These are phyloP conservation scores for Exophiala xenobiotica DNA, from an alignment of 2,329 filamentous ascomycete genomes.

Conservation along the genomic window DNA sequence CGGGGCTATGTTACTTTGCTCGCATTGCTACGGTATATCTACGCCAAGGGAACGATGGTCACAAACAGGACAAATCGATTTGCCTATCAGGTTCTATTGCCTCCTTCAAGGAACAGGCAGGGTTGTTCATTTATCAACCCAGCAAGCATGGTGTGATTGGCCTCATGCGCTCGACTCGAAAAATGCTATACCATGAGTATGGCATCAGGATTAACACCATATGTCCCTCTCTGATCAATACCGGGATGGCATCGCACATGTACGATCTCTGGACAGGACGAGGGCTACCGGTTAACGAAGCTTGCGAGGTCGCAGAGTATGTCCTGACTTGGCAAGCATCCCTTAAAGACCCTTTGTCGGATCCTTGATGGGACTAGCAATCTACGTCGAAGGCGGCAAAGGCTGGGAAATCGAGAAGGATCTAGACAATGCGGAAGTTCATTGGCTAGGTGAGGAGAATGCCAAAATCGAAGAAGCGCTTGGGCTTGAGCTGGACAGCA, in stretches of 20 bases:
- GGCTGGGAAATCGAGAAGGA: constrained; percentile 46
- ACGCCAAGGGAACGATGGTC: constrained; percentile 37
- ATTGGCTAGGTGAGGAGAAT: constrained; percentile 44
- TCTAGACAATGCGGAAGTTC: constrained; percentile 39
- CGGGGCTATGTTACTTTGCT: constrained; percentile 47
- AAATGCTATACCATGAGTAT: constrained; percentile 24
- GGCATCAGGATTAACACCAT: constrained; percentile 45
- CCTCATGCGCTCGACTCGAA: constrained; percentile 47
- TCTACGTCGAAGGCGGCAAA: constrained; percentile 45
- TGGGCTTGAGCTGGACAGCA: not conserved
- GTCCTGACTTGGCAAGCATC: not conserved
- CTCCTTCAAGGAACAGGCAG: constrained; percentile 50
- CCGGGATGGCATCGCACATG: constrained; percentile 38
- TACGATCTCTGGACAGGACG: constrained; percentile 38
- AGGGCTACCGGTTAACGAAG: constrained; percentile 39
- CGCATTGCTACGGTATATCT: constrained; percentile 52
- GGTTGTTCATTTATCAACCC: constrained; percentile 47
- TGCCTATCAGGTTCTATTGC: constrained; percentile 46
- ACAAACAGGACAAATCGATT: constrained; percentile 40
- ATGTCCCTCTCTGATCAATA: constrained; percentile 46
- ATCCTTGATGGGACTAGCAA: constrained; percentile 39
- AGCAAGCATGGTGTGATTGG: constrained; percentile 52
- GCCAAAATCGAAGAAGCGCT: constrained; percentile 1
- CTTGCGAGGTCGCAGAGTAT: constrained; percentile 38
- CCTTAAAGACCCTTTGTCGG: constrained; percentile 1